A percentile compares a stretch with the other conserved stretches of the same genome.
phyloP scores from a whole-genome alignment of 306 rosid species.

The Erythrophleum fordii region DNA sequence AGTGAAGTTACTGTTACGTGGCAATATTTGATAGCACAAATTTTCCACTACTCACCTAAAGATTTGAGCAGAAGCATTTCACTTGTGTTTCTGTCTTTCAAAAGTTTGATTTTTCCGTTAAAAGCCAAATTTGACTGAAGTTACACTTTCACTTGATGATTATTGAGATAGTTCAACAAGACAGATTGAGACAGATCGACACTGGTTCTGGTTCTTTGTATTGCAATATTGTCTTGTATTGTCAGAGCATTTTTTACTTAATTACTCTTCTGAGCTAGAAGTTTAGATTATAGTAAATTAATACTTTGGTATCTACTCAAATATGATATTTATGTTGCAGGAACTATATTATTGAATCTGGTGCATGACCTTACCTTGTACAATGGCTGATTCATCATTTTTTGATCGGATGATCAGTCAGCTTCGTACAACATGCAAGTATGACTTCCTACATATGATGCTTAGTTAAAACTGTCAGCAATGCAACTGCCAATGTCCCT shows the following conservation, averaged over 20 bases:
- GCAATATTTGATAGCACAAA: not conserved
- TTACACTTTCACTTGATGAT: not conserved
- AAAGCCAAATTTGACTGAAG: not conserved
- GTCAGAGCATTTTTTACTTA: not conserved
- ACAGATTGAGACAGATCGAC: constrained; percentile 1
- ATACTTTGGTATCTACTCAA: not conserved
- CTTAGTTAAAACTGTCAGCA: not conserved
- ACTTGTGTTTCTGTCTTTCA: not conserved
- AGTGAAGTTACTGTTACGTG: not conserved
- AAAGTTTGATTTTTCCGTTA: not conserved
- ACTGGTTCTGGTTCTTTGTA: not conserved
- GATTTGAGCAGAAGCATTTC: not conserved
- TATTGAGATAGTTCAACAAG: not conserved
- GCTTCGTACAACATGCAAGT: constrained; percentile 85
- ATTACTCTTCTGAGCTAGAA: constrained; percentile 1
- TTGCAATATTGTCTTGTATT: not conserved
- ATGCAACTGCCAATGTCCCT: constrained; percentile 2
- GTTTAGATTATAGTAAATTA: not conserved
- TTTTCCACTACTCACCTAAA: not conserved
- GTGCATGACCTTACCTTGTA: constrained; percentile 4
- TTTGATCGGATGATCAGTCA: constrained; percentile 62
- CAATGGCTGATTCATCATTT: constrained; percentile 69
- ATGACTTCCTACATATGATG: constrained; percentile 36
- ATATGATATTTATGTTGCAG: constrained; percentile 33
- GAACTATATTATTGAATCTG: constrained; percentile 32